Percentiles rank a stretch among this genome's conserved stretches.
Evolutionary conservation across 768 basidiomycete genomes (phyloP).

Genomic region (Tricholoma terreum): DNA sequence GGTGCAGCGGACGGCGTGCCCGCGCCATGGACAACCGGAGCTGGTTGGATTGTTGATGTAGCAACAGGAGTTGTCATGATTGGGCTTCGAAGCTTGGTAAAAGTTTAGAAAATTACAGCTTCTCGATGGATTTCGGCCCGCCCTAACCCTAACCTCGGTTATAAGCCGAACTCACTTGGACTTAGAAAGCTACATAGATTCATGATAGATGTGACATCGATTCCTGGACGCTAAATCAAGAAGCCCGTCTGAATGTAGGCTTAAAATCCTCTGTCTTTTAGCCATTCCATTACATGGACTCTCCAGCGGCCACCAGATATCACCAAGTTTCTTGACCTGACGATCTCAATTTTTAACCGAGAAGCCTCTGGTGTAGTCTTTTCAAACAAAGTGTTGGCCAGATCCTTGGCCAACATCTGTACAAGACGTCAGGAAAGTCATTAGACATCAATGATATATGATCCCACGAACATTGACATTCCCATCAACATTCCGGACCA

Average conservation of each 20-base stretch:
- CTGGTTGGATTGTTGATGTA: slow-evolving; percentile 31
- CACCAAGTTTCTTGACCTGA: slow-evolving; percentile 49
- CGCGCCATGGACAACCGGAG: slow-evolving; percentile 34
- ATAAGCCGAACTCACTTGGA: too few species aligned
- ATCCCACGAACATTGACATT: slow-evolving; percentile 47
- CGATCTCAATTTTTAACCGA: slow-evolving; percentile 47
- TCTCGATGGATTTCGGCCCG: too few species aligned
- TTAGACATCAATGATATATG: not conserved
- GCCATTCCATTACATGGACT: slow-evolving; percentile 57
- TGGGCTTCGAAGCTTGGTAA: not conserved
- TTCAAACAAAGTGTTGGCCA: slow-evolving; percentile 50
- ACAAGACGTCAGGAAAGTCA: slow-evolving; percentile 11
- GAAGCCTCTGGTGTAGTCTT: slow-evolving; percentile 42
- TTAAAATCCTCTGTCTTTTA: slow-evolving; percentile 63
- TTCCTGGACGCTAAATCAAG: not conserved
- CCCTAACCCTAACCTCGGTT: slow-evolving; percentile 29
- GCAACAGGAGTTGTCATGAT: slow-evolving; percentile 28
- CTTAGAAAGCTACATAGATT: not conserved
- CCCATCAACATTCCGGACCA: slow-evolving; percentile 70
- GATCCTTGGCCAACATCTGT: slow-evolving; percentile 59
- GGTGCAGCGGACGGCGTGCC: slow-evolving; percentile 46
- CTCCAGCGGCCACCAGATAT: slow-evolving; percentile 66
- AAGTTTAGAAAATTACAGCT: too few species aligned
- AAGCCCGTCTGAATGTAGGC: not conserved
- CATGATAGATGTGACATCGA: not conserved